Evolutionary conservation across 805 yeast genomes (phyloP).

Genomic region (Jamesozyma lodderae): DNA sequence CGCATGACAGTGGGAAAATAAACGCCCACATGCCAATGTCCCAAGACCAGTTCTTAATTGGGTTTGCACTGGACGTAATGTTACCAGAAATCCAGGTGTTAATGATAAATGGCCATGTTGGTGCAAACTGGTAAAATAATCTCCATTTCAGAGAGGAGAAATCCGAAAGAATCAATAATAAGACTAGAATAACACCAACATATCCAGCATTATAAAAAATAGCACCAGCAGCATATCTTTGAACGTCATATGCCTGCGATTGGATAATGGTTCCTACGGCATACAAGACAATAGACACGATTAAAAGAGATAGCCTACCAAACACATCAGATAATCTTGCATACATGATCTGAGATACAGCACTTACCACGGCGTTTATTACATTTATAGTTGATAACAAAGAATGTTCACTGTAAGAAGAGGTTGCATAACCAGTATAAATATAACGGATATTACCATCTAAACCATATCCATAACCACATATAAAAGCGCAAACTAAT

Average conservation of each 20-base stretch:
- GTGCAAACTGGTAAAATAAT: slow-evolving; percentile 52
- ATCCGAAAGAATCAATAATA: slow-evolving; percentile 56
- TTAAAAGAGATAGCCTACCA: slow-evolving; percentile 43
- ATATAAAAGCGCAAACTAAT: slow-evolving; percentile 38
- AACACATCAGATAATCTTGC: slow-evolving; percentile 50
- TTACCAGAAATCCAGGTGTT: slow-evolving; percentile 73
- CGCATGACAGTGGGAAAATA: slow-evolving; percentile 53
- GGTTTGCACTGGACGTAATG: slow-evolving; percentile 34
- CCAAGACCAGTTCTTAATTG: slow-evolving; percentile 49
- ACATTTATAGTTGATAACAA: slow-evolving; percentile 43
- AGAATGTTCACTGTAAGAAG: slow-evolving; percentile 41
- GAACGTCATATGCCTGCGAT: slow-evolving; percentile 45
- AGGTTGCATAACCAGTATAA: slow-evolving; percentile 43
- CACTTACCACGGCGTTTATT: slow-evolving; percentile 44
- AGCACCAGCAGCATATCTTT: slow-evolving; percentile 49
- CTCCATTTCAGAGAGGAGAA: slow-evolving; percentile 65
- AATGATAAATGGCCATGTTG: slow-evolving; percentile 64
- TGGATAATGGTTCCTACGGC: slow-evolving; percentile 49
- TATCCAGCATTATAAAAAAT: slow-evolving; percentile 44
- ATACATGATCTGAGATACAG: slow-evolving; percentile 48
- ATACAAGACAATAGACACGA: slow-evolving; percentile 41
- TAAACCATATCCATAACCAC: slow-evolving; percentile 47
- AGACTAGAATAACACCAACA: slow-evolving; percentile 50
- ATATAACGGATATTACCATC: slow-evolving; percentile 42
- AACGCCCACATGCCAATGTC: slow-evolving; percentile 76